Evolutionary conservation across 2,329 filamentous ascomycete species (phyloP), one percentile per base, ranked within the genome.

Genomic region (Botrytis cinerea): DNA sequence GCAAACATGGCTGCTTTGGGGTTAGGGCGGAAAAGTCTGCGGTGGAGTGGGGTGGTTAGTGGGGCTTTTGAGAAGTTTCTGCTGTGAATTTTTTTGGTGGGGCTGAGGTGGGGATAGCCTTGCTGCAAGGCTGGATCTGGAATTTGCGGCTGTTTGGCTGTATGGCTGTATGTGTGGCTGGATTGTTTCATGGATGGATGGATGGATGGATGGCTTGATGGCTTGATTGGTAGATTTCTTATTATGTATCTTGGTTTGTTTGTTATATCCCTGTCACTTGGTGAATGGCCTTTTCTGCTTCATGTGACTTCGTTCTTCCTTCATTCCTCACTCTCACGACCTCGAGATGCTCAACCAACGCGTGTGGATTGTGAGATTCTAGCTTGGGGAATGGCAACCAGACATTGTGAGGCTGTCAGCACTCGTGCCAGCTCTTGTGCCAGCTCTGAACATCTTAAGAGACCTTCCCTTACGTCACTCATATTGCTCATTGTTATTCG

Each of bases 381-480:
- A 2, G 5, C n/a, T n/a, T 8, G 25, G 25, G 48, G 5, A 25
- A 54, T 54, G 51, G 25, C 12, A 28, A 7, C n/a, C 51, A 28
- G 6, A 16, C 14, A 16, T 54, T 28, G 51, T 22, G 51, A 54
- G 14, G 51, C n/a, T 57, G 1, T 54, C 12, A 54, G n/a, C 51
- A 28, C n/a, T 57, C 1, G 0, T 18, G 18, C 12, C 3, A 57
- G n/a, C 16, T 32, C n/a, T 57, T 0, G 0, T 18, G 18, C 12
- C 3, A 57, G n/a, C 16, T 32, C n/a, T 57, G n/a, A 7, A 1
- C 18, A 32, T 28, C 0, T 28, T 32, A 7, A 48, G 14, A 18
- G 14, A 1, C 14, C 9, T 32, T 28, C 51, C n/a, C 28, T 28
- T 28, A 28, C 28, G 28, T 28, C 28, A 28, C 28, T 28, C 28